Conservation (phyloP, 305 asterid species). For the Fraxinus angustifolia region DNA sequence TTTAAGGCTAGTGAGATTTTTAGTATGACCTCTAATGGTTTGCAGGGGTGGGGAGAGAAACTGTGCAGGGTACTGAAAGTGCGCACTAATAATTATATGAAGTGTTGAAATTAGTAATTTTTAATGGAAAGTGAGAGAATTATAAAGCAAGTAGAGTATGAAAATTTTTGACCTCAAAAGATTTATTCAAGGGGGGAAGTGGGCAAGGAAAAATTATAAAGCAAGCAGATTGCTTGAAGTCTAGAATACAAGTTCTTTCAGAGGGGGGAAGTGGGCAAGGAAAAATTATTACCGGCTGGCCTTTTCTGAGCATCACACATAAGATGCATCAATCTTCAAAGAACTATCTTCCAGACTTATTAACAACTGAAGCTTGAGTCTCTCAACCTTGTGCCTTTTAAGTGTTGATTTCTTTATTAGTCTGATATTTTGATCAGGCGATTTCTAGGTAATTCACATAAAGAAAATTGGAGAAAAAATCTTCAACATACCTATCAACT, state of each 20-base stretch:
- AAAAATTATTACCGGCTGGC: slow-evolving; percentile 1
- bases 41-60: not conserved
- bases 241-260: slow-evolving; percentile 7
- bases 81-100: not conserved
- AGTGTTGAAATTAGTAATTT: slow-evolving; percentile 8
- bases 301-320: not conserved
- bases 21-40: not conserved
- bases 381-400: not conserved
- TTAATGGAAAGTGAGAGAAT: not conserved
- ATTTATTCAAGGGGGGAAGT: not conserved
- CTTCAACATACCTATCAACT: not conserved
- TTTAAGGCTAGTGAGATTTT: not conserved
- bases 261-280: slow-evolving; percentile 3
- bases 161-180: not conserved
- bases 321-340: not conserved
- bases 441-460: not conserved
- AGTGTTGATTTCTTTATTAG: not conserved
- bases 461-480: not conserved
- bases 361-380: not conserved
- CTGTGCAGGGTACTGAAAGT: not conserved
- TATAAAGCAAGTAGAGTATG: not conserved
- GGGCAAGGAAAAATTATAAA: not conserved
- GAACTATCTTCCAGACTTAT: not conserved
- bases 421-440: not conserved
- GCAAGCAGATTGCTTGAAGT: slow-evolving; percentile 5